A percentile compares a stretch with the other conserved stretches of the same genome.
Conservation (phyloP, 805 yeast species). For the Zygoascus biomembranicola region DNA sequence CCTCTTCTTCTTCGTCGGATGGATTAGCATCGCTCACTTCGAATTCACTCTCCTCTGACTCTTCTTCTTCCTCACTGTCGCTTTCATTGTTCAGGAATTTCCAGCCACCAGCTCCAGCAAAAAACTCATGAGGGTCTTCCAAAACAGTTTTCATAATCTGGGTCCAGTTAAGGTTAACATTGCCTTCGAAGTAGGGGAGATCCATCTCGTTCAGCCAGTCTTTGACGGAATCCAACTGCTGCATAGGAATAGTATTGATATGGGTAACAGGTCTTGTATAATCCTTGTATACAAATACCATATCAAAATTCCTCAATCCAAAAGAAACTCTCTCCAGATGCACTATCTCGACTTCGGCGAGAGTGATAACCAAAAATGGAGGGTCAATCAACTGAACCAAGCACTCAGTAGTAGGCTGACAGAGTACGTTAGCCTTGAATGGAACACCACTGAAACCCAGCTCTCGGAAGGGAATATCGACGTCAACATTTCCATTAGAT, state of each 20-base stretch:
- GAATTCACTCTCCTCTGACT: slow-evolving; percentile 55
- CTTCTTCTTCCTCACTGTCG: slow-evolving; percentile 74
- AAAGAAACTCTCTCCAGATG: slow-evolving; percentile 96
- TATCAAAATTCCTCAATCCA: slow-evolving; percentile 91
- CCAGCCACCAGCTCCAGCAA: slow-evolving; percentile 88
- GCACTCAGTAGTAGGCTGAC: slow-evolving; percentile 97
- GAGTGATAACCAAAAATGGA: slow-evolving; percentile 85
- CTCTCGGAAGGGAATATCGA: slow-evolving; percentile 92
- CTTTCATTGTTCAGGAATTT: slow-evolving; percentile 83
- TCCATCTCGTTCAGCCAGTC: slow-evolving; percentile 98
- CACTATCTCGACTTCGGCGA: slow-evolving; percentile 88
- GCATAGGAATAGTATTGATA: slow-evolving; percentile 91
- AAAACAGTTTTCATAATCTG: slow-evolving; percentile 90
- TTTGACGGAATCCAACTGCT: slow-evolving; percentile 81
- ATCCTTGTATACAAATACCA: slow-evolving; percentile 94
- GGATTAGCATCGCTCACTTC: slow-evolving; percentile 55
- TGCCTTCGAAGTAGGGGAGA: slow-evolving; percentile 89
- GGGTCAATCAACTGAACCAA: slow-evolving; percentile 89
- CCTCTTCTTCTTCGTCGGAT: slow-evolving; percentile 38
- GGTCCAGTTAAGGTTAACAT: slow-evolving; percentile 91
- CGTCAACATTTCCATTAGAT: slow-evolving; percentile 71
- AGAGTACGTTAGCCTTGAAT: slow-evolving; percentile 81
- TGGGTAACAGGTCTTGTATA: slow-evolving; percentile 82
- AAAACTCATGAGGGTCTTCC: slow-evolving; percentile 91
- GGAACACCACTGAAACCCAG: slow-evolving; percentile 98